phyloP scores from a whole-genome alignment of 345 rosid species.

The Arabidopsis thaliana region DNA sequence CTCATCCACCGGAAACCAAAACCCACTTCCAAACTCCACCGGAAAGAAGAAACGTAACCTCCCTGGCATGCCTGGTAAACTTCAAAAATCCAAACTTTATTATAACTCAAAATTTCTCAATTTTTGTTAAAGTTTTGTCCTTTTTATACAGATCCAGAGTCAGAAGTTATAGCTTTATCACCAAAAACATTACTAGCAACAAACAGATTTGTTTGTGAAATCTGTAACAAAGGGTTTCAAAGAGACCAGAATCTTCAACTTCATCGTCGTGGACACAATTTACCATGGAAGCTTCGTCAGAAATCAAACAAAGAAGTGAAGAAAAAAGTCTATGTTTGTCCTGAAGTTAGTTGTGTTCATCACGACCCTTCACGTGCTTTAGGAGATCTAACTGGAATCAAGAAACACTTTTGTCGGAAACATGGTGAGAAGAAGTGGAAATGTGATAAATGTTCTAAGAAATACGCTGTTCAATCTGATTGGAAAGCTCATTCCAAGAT shows the following conservation, averaged over 20 bases:
- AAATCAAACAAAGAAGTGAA: constrained; percentile 42
- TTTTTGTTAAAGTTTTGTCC: neutral
- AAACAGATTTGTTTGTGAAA: constrained; percentile 50
- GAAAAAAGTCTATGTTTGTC: constrained; percentile 69
- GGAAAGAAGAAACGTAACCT: constrained; percentile 89
- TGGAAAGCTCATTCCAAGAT: constrained; percentile 78
- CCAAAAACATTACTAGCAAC: constrained; percentile 50
- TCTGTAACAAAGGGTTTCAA: constrained; percentile 54
- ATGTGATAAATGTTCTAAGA: constrained; percentile 69
- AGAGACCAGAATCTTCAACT: constrained; percentile 55
- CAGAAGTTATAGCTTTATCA: constrained; percentile 53
- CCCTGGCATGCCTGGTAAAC: constrained; percentile 94
- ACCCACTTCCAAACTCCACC: constrained; percentile 55
- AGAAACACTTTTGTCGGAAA: constrained; percentile 75
- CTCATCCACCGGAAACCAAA: constrained; percentile 70
- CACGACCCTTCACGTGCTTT: constrained; percentile 71
- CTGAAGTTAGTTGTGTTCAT: constrained; percentile 62
- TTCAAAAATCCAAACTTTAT: constrained; percentile 21
- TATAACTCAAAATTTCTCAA: neutral
- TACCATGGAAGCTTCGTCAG: constrained; percentile 51
- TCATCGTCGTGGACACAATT: constrained; percentile 49
- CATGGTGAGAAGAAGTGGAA: constrained; percentile 78
- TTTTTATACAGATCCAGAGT: constrained; percentile 43
- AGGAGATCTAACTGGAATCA: constrained; percentile 73
- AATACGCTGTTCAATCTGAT: constrained; percentile 68